These are phyloP conservation scores for Nicotiana attenuata DNA, from an alignment of 257 asterid species.

Conservation along the genomic window DNA sequence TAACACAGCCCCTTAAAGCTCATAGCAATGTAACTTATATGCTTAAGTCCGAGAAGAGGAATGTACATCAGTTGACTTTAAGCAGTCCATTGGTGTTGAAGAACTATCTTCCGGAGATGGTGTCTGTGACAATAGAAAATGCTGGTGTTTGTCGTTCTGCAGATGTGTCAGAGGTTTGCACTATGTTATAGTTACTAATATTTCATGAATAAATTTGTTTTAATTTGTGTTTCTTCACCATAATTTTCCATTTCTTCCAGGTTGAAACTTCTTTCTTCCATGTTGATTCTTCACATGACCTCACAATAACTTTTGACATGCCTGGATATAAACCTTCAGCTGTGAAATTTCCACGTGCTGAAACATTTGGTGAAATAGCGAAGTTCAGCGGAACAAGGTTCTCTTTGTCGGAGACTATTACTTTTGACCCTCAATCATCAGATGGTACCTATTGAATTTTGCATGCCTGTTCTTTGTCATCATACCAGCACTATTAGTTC, in stretches of 20 bases:
- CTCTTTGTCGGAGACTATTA: slow-evolving; percentile 66
- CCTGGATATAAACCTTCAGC: slow-evolving; percentile 64
- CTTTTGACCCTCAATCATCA: slow-evolving; percentile 58
- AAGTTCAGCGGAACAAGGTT: slow-evolving; percentile 84
- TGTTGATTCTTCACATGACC: slow-evolving; percentile 85
- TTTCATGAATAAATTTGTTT: slow-evolving; percentile 6
- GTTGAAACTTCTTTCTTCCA: slow-evolving; percentile 86
- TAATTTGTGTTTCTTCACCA: background rate
- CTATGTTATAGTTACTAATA: slow-evolving; percentile 3
- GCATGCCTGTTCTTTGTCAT: slow-evolving; percentile 6
- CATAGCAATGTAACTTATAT: slow-evolving; percentile 31
- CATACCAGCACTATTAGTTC: slow-evolving; percentile 11
- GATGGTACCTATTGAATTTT: slow-evolving; percentile 39
- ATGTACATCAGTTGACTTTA: slow-evolving; percentile 60
- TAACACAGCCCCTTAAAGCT: slow-evolving; percentile 26
- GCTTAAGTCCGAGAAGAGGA: slow-evolving; percentile 48
- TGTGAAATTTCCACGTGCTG: slow-evolving; percentile 84
- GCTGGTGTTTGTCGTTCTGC: slow-evolving; percentile 62
- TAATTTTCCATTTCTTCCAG: slow-evolving; percentile 45
- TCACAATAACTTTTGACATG: slow-evolving; percentile 57
- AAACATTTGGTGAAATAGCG: slow-evolving; percentile 64
- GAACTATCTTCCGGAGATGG: slow-evolving; percentile 72
- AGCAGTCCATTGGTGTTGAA: slow-evolving; percentile 73
- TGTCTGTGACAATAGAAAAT: slow-evolving; percentile 66
- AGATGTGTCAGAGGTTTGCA: slow-evolving; percentile 67